Evolutionary conservation across 75 land plant species (phyloP), one percentile per base, ranked within the genome.

Genomic region (Pinus albicaulis): DNA sequence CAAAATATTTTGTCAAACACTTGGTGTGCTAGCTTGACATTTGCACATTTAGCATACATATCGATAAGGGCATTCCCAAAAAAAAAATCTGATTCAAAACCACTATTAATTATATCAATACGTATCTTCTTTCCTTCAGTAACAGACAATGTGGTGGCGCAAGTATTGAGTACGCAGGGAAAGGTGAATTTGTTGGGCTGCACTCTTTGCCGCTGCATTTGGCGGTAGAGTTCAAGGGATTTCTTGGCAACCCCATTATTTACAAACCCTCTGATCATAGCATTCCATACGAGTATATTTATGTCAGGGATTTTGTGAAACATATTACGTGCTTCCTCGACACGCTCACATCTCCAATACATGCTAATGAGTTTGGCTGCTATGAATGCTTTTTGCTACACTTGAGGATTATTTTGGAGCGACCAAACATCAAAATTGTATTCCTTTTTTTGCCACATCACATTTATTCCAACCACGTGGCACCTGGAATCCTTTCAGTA

Each of bases 101-200:
- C 59, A 17, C 20, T 58, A 3, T 7, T 58, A 20, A 58, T 58
- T 16, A 58, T 58, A 3, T 58, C n/a, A 16, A 20, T 20, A 8
- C 10, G 59, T 2, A 58, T 16, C 17, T 16, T 20, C n/a, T 58
- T 58, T 58, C 59, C 59, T 38, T 38, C 41, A 4, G 4, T 38
- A 4, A 38, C 41, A 38, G 41, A 38, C 41, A 38, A 38, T 38
- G 41, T 38, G 41, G 41, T 4, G 10, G 80, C 86, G 24, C 81
- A 89, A 41, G 91, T 89, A 71, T 68, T 80, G 31, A 89, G 71
- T 77, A 89, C 55, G 79, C 86, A 83, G 57, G 78, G 84, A 76
- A 86, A 63, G 6, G 88, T 80, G 66, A 58, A 59, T 66, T 71
- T 80, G 56, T 72, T 74, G 13, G 91, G 88, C 77, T 77, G 25